phyloP scores from a whole-genome alignment of 169 alveolate genomes.

The Cryptosporidium viatorum region DNA sequence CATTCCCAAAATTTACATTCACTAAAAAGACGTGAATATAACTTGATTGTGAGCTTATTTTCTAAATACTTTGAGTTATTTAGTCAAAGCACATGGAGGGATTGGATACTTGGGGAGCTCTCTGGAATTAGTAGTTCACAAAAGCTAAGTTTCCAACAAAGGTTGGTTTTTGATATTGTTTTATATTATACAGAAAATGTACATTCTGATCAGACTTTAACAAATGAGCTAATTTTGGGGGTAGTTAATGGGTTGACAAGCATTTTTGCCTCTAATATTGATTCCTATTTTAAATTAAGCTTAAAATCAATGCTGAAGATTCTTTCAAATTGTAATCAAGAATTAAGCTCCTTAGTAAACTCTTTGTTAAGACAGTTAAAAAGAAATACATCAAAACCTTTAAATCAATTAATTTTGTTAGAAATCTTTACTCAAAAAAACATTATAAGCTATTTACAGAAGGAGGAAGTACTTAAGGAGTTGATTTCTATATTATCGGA shows the following conservation, averaged over 20 bases:
- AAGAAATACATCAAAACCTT: conserved; percentile 14
- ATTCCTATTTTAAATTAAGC: not conserved
- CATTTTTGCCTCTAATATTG: conserved; percentile 7
- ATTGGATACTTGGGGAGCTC: conserved; percentile 18
- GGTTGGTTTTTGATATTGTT: conserved; percentile 14
- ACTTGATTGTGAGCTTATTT: not conserved
- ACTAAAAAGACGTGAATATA: conserved; percentile 8
- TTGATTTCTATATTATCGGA: conserved; percentile 13
- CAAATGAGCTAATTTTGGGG: conserved; percentile 1
- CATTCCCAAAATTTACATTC: not conserved
- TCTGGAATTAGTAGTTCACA: not conserved
- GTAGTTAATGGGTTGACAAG: not conserved
- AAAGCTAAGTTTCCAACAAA: not conserved
- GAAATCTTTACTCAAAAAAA: conserved; percentile 5
- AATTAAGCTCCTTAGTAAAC: not conserved
- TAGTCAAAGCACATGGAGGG: not conserved
- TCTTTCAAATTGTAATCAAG: not conserved
- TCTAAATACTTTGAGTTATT: not conserved
- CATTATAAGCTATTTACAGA: not conserved
- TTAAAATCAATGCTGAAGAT: not conserved
- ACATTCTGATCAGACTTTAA: conserved; percentile 13
- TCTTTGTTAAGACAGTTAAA: conserved; percentile 26
- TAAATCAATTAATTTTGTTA: not conserved
- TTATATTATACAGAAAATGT: conserved; percentile 3
- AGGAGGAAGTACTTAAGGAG: not conserved